Evolutionary conservation across 768 basidiomycete species (phyloP).

Genomic region (Cystofilobasidium bisporidii): DNA sequence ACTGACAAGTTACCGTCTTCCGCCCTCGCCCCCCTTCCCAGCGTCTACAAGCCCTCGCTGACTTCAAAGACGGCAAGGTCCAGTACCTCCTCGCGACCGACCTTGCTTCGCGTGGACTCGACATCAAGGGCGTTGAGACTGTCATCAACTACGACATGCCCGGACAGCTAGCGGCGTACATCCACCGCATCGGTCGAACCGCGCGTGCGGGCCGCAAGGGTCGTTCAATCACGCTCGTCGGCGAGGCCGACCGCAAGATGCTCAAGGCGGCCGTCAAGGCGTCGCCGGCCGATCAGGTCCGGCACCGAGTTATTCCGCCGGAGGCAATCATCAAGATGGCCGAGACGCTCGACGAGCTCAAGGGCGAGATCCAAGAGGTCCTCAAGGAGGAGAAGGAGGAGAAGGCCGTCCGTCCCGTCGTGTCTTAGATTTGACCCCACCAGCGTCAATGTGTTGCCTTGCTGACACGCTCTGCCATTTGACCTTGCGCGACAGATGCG

Average conservation of each 20-base stretch:
- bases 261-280: conserved; percentile 92
- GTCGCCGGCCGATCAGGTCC: conserved; percentile 62
- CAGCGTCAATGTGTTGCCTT: not conserved
- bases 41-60: conserved; percentile 76
- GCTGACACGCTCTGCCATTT: not conserved
- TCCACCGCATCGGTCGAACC: conserved; percentile 94
- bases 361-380: conserved; percentile 66
- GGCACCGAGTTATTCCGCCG: conserved; percentile 74
- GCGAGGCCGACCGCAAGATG: conserved; percentile 91
- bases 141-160: conserved; percentile 99
- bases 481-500: conserved; percentile 50
- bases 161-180: conserved; percentile 77
- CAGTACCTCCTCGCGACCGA: conserved; percentile 95
- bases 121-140: conserved; percentile 64
- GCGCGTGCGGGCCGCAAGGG: conserved; percentile 89
- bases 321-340: conserved; percentile 65
- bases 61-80: conserved; percentile 77
- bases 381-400: conserved; percentile 90
- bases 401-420: conserved; percentile 55
- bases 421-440: not conserved
- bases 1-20: not conserved
- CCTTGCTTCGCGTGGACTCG: conserved; percentile 55
- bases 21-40: conserved; percentile 36
- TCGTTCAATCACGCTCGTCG: conserved; percentile 91
- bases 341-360: conserved; percentile 58